Conservation (phyloP, 805 yeast species). For the Ogataea sp. region DNA sequence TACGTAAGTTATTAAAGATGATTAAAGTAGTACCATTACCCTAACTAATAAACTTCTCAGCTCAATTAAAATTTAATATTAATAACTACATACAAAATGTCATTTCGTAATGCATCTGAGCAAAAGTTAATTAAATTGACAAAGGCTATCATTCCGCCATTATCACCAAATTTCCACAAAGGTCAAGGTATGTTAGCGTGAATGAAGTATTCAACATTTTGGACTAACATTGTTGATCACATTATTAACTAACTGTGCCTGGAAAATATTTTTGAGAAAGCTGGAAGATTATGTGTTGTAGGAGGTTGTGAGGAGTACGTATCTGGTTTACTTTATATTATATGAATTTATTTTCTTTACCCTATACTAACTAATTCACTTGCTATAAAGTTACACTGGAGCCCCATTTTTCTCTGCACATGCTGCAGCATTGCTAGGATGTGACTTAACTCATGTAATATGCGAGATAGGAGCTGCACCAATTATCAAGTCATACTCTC, state of each 20-base stretch:
- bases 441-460: constrained; percentile 84
- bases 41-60: too few relatives aligned
- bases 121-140: constrained; percentile 27
- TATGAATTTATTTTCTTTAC: too few relatives aligned
- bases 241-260: constrained; percentile 1
- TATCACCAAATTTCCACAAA: constrained; percentile 64
- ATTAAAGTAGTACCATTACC: too few relatives aligned
- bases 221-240: not conserved
- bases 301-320: constrained; percentile 86
- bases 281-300: constrained; percentile 76
- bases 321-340: not conserved
- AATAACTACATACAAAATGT: too few relatives aligned
- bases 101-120: too few relatives aligned
- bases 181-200: constrained; percentile 53
- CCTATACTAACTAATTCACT: constrained; percentile 4
- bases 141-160: constrained; percentile 63
- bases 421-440: constrained; percentile 77
- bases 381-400: constrained; percentile 59
- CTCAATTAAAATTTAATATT: too few relatives aligned
- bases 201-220: not conserved
- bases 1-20: too few relatives aligned
- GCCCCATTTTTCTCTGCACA: constrained; percentile 91
- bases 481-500: constrained; percentile 80
- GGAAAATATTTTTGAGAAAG: constrained; percentile 13
- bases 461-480: constrained; percentile 76